phyloP scores from a whole-genome alignment of 2,329 filamentous ascomycete species.

The Neurospora crassa region DNA sequence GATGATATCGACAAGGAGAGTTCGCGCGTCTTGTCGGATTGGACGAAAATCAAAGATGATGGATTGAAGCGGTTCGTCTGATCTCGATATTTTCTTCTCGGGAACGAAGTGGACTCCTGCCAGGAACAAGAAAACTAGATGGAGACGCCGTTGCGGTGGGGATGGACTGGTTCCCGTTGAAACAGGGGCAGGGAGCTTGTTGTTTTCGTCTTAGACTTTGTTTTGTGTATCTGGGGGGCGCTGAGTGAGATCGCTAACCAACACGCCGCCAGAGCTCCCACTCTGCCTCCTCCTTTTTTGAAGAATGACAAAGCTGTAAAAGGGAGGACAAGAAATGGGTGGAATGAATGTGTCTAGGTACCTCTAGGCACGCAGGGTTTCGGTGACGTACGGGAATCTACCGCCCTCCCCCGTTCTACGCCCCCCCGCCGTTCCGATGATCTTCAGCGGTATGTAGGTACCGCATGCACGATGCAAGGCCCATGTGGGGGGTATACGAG shows the following conservation, averaged over 20 bases:
- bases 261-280: background rate
- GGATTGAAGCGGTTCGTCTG: background rate
- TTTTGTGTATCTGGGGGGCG: background rate
- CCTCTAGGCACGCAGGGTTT: background rate
- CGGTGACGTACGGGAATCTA: background rate
- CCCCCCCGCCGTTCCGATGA: background rate
- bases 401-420: background rate
- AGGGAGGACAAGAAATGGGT: background rate
- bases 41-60: background rate
- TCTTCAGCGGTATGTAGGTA: background rate
- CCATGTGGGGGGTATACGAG: background rate
- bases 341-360: background rate
- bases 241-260: background rate
- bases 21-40: background rate
- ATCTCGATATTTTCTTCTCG: background rate
- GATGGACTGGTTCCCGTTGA: background rate
- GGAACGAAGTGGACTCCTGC: background rate
- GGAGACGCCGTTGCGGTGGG: background rate
- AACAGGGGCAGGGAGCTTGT: background rate
- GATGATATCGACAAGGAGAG: conserved; percentile 9
- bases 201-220: background rate
- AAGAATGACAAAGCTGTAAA: background rate
- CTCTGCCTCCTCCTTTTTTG: background rate
- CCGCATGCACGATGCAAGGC: background rate
- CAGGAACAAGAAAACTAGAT: background rate